Evolutionary conservation across 768 basidiomycete species (phyloP).

Genomic region (Collybia mongolica): DNA sequence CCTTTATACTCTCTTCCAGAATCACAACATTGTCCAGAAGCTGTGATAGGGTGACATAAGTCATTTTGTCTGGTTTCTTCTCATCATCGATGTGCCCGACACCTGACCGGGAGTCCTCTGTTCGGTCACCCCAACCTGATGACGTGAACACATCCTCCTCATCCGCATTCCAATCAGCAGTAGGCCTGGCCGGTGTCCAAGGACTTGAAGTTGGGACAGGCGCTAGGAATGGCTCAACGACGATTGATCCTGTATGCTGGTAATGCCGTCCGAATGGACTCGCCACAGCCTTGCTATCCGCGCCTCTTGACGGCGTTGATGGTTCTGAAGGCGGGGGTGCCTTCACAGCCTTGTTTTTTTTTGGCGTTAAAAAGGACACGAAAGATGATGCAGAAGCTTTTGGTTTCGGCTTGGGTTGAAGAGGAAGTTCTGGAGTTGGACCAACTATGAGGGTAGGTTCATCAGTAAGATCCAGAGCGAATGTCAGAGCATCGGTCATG

Average conservation of each 20-base stretch:
- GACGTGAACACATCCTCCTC: slow-evolving; percentile 75
- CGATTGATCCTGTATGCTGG: slow-evolving; percentile 67
- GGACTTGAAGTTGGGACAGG: slow-evolving; percentile 55
- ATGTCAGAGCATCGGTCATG: slow-evolving; percentile 81
- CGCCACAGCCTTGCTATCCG: slow-evolving; percentile 42
- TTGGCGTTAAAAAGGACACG: slow-evolving; percentile 79
- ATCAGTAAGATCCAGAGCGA: slow-evolving; percentile 63
- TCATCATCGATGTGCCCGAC: slow-evolving; percentile 27
- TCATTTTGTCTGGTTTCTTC: slow-evolving; percentile 26
- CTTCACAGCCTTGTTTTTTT: slow-evolving; percentile 52
- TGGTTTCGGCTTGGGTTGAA: slow-evolving; percentile 45
- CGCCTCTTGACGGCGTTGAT: slow-evolving; percentile 41
- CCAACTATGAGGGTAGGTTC: slow-evolving; percentile 30
- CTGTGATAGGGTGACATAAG: slow-evolving; percentile 72
- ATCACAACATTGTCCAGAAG: slow-evolving; percentile 93
- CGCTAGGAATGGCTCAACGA: slow-evolving; percentile 69
- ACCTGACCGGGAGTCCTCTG: slow-evolving; percentile 14
- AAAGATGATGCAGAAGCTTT: slow-evolving; percentile 58
- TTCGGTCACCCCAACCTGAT: slow-evolving; percentile 18
- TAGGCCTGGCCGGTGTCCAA: slow-evolving; percentile 57
- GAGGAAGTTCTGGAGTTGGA: slow-evolving; percentile 25
- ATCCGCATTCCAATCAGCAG: slow-evolving; percentile 49
- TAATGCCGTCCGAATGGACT: slow-evolving; percentile 89
- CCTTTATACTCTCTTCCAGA: slow-evolving; percentile 93
- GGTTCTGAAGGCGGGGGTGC: slow-evolving; percentile 36